Base-by-base conservation (phyloP, 345 rosid species). In the Rhizophora mangle region DNA sequence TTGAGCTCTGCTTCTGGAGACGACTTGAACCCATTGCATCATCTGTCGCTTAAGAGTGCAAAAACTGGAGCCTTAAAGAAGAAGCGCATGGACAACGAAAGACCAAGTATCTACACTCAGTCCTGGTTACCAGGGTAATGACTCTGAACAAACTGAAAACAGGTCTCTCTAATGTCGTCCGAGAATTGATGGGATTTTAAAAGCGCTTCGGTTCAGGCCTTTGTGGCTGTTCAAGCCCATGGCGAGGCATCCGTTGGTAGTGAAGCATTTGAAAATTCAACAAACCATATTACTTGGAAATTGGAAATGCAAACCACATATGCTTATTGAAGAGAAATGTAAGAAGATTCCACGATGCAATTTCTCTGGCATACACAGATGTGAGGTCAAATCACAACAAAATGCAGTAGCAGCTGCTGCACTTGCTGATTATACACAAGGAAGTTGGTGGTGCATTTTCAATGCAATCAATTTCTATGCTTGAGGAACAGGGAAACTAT, bases 161-260 rank as follows among this genome's bases (percentile, higher is more conserved):
- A 58, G 78, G 80, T 78, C 96, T 94, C 56, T 97, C 97, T 51
- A 83, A 70, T 62, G 87, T 87, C 32, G 91, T 94, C 68, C 84
- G 82, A 81, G 85, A 86, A 72, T 73, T 94, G 63, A 79, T 82
- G 78, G 85, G 70, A 49, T 87, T 89, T 66, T 85, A 97, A 0
- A 73, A 32, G 73, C 46, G 87, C 87, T 65, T 87, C 75, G 62
- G 80, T 83, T 36, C 57, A 64, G 68, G 94, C 87, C 46, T 81
- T 89, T 49, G 85, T 85, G 76, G 86, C 85, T 57, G 71, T 90
- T 72, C 76, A 76, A 37, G 71, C 78, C 74, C 75, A 29, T 3
- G 71, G 64, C 20, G 39, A 24, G 18, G 56, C 76, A 31, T 81
- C 70, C 63, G 74, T 76, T 69, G 52, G 19, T 16, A 59, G 77